These are phyloP conservation scores for Vicia sativa DNA, from an alignment of 306 rosid species.

Conservation along the genomic window DNA sequence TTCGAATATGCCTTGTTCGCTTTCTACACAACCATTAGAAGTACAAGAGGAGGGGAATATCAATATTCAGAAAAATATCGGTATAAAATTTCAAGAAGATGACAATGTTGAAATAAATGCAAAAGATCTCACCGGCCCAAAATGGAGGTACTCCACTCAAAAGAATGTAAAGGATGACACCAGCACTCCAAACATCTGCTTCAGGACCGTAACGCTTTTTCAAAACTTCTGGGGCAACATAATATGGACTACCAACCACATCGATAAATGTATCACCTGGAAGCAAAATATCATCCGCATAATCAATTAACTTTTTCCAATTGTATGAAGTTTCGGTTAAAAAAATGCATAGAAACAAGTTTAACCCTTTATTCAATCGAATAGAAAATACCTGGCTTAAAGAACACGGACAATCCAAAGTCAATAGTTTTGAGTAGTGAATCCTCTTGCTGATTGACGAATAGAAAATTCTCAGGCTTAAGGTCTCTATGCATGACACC, in stretches of 20 bases:
- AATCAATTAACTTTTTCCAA: slow-evolving; percentile 28
- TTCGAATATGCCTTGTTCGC: slow-evolving; percentile 89
- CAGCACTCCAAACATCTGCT: slow-evolving; percentile 99
- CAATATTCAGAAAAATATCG: slow-evolving; percentile 17
- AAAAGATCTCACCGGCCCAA: slow-evolving; percentile 87
- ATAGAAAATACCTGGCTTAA: slow-evolving; percentile 81
- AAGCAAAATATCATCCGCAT: slow-evolving; percentile 37
- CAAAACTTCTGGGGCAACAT: slow-evolving; percentile 97
- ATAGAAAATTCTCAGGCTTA: slow-evolving; percentile 97
- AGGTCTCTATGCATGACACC: slow-evolving; percentile 98
- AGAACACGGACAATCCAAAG: slow-evolving; percentile 89
- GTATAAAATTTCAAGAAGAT: slow-evolving; percentile 2
- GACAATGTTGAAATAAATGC: slow-evolving; percentile 19
- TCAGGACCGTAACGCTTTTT: slow-evolving; percentile 90
- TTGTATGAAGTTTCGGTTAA: slow-evolving; percentile 32
- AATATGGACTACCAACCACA: slow-evolving; percentile 98
- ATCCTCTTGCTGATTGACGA: slow-evolving; percentile 81
- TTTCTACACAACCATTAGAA: slow-evolving; percentile 50
- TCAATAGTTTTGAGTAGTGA: slow-evolving; percentile 95
- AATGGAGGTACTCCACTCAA: slow-evolving; percentile 99
- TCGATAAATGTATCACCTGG: slow-evolving; percentile 82
- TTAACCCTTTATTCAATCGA: neutral
- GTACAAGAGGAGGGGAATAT: slow-evolving; percentile 14
- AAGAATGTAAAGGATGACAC: slow-evolving; percentile 90
- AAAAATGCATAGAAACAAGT: neutral